Percentiles rank a stretch among this genome's conserved stretches.
Conservation (phyloP, 495 filamentous ascomycete genomes). For the Aspergillus conjunctus region DNA sequence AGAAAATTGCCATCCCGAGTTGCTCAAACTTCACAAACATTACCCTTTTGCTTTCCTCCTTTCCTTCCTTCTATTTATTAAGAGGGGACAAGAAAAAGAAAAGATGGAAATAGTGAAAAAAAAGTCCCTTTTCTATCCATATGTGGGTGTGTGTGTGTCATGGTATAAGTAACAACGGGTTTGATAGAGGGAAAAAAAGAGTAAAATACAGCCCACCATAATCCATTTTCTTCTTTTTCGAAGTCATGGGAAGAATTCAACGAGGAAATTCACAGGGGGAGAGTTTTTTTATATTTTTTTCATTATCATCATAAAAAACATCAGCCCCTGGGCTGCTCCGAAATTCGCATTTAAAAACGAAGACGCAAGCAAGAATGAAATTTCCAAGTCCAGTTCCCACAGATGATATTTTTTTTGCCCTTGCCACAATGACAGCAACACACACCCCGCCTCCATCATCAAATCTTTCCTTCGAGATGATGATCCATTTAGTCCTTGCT, state of each 20-base stretch:
- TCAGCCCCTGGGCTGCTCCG: constrained; percentile 5
- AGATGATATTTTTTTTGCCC: constrained; percentile 2
- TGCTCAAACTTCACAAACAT: neutral
- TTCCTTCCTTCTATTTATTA: no score
- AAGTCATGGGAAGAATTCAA: no score
- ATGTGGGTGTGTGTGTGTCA: no score
- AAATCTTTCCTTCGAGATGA: constrained; percentile 25
- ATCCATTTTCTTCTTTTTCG: no score
- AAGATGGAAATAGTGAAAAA: neutral
- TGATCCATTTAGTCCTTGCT: constrained; percentile 49
- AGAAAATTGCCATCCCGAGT: no score
- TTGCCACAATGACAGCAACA: constrained; percentile 10
- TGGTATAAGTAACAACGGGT: no score
- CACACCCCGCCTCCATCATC: constrained; percentile 16
- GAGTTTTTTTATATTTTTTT: constrained; percentile 1
- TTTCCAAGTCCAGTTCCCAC: constrained; percentile 6
- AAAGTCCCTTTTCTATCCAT: no score
- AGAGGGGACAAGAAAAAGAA: neutral
- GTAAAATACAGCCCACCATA: no score
- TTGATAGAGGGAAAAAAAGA: no score
- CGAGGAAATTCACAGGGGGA: neutral
- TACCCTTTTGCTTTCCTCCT: no score
- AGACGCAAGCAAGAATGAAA: constrained; percentile 2
- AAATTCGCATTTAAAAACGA: neutral
- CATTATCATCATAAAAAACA: constrained; percentile 8